Evolutionary conservation across 1,284 basidiomycete genomes (phyloP).

Genomic region (Butyriboletus appendiculatus): DNA sequence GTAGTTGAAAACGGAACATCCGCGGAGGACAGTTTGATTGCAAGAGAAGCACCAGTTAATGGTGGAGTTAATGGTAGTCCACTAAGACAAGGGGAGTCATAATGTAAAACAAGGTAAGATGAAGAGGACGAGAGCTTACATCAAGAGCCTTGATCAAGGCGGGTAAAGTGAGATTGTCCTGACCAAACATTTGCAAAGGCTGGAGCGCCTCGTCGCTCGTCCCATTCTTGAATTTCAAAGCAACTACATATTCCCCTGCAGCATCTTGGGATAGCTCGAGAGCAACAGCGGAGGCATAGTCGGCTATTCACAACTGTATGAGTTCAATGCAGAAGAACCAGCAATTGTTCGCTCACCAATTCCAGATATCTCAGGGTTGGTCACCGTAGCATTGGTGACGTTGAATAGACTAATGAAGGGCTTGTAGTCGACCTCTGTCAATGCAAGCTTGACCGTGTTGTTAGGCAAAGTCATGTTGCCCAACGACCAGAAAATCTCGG

Average conservation of each 20-base stretch:
- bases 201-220: constrained; percentile 33
- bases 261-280: constrained; percentile 42
- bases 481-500: constrained; percentile 46
- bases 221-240: constrained; percentile 55
- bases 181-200: constrained; percentile 33
- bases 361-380: constrained; percentile 36
- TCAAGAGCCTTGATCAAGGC: constrained; percentile 38
- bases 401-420: constrained; percentile 55
- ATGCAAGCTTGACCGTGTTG: constrained; percentile 44
- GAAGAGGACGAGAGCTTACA: constrained; percentile 19
- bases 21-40: constrained; percentile 34
- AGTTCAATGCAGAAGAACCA: background rate
- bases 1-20: constrained; percentile 36
- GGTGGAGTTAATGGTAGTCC: constrained; percentile 32
- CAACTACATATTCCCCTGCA: constrained; percentile 24
- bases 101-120: background rate
- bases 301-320: constrained; percentile 34
- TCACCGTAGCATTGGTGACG: constrained; percentile 41
- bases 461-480: constrained; percentile 40
- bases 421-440: constrained; percentile 50
- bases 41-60: constrained; percentile 36
- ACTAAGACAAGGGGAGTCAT: constrained; percentile 15
- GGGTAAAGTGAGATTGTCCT: constrained; percentile 33
- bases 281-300: constrained; percentile 49
- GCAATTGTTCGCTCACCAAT: constrained; percentile 30